Evolutionary conservation across 768 basidiomycete genomes (phyloP), one percentile per base, ranked within the genome.

Genomic region (Suillus hirtellus): DNA sequence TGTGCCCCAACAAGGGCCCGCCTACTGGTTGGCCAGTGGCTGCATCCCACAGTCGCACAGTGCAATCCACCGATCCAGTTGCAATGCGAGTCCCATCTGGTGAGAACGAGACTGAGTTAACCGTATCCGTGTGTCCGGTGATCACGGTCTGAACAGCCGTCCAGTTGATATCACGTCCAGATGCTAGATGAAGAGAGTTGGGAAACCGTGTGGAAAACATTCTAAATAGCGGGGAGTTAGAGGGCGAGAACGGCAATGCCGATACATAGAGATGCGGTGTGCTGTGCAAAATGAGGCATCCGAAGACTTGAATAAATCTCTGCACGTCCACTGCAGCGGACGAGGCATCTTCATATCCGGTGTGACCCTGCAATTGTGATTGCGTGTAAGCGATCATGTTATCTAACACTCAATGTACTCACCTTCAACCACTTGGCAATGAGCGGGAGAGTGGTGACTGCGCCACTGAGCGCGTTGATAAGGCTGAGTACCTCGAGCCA

Each of bases 301-400:
- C 68, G 67, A 79, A 80, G 5, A 63, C 21, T 8, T 68, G 65
- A 14, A 80, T 65, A 63, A 80, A 80, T 17, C 63, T 65, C 17
- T 46, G 42, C 34, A 70, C 70, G 38, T 78, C 79, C 60, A 21
- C 17, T 40, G 71, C 66, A 38, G 60, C 17, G 3, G 31, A 31
- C 31, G 31, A 31, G 31, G 31, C 31, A 31, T 31, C 31, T 31
- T 31, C 31, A 31, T 31, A 31, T 31, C 31, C 31, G 1, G 31
- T 31, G 31, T 31, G 31, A 31, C 21, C 68, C 61, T 5, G 31
- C 31, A 4, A 31, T 31, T 31, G 31, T 31, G 31, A 31, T 31
- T 31, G 31, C 2, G 4, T 31, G 31, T 31, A 2, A 31, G 31
- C 31, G 31, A 31, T 3, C 31, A 31, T 31, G 31, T 31, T 31